These are phyloP conservation scores for Globisporangium uncinulatum DNA, from an alignment of 352 stramenopile genomes.

Conservation along the genomic window DNA sequence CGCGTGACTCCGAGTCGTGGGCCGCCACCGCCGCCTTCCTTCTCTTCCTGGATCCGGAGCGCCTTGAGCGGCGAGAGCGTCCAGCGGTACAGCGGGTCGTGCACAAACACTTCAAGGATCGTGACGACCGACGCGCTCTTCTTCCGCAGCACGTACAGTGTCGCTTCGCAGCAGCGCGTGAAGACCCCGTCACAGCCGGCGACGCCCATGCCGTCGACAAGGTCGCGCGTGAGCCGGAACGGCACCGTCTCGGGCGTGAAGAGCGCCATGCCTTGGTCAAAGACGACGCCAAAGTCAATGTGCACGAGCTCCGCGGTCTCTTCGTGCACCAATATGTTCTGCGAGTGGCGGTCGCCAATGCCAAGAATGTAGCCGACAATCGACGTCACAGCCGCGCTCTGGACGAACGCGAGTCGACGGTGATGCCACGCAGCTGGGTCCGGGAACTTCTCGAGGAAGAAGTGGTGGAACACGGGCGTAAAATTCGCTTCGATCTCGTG, in stretches of 20 bases:
- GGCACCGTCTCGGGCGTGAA: conserved; percentile 97
- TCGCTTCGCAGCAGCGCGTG: conserved; percentile 91
- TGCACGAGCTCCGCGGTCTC: conserved; percentile 98
- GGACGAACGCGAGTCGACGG: conserved; percentile 92
- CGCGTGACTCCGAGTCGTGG: conserved; percentile 8
- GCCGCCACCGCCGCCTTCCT: conserved; percentile 13
- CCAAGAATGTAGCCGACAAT: conserved; percentile 96
- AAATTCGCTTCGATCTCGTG: conserved; percentile 92
- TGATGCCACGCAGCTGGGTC: conserved; percentile 92
- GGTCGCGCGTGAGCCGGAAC: conserved; percentile 97
- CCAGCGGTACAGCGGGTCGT: conserved; percentile 99
- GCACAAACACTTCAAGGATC: conserved; percentile 98
- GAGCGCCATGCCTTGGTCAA: conserved; percentile 96
- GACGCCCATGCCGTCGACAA: conserved; percentile 99
- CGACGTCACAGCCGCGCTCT: conserved; percentile 94
- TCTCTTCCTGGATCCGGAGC: conserved; percentile 72
- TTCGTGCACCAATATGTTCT: conserved; percentile 98
- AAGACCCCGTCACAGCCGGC: conserved; percentile 96
- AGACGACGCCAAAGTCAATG: conserved; percentile 99
- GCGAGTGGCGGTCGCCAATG: conserved; percentile 98
- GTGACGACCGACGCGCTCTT: conserved; percentile 94
- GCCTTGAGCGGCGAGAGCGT: conserved; percentile 90
- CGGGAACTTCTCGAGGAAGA: conserved; percentile 97
- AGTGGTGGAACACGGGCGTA: conserved; percentile 96
- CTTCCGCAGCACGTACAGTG: conserved; percentile 88